Evolutionary conservation across 1,139 yeast species (phyloP).

Genomic region (Nakaseomyces glabratus): DNA sequence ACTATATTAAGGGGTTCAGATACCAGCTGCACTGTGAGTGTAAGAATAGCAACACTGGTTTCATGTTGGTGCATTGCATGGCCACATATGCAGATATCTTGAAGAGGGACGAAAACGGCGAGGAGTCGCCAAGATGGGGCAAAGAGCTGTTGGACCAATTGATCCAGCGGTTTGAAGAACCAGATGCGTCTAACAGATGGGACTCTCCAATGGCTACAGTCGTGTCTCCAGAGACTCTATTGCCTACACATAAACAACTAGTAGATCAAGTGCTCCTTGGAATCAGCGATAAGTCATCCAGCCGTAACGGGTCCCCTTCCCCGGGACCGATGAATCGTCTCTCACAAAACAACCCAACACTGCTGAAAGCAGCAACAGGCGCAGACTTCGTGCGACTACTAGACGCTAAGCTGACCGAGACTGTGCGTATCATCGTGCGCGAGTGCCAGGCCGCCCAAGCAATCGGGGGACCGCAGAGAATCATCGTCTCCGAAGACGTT

Average conservation of each 20-base stretch:
- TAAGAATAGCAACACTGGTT: slow-evolving; percentile 60
- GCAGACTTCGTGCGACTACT: slow-evolving; percentile 71
- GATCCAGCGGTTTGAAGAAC: slow-evolving; percentile 87
- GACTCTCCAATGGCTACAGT: slow-evolving; percentile 56
- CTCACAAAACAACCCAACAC: slow-evolving; percentile 68
- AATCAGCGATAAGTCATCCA: background rate
- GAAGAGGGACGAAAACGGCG: slow-evolving; percentile 46
- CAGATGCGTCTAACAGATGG: slow-evolving; percentile 81
- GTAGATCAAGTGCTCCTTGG: background rate
- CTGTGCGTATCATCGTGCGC: slow-evolving; percentile 22
- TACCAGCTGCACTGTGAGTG: slow-evolving; percentile 93
- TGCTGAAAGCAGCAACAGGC: slow-evolving; percentile 62
- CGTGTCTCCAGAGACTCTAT: slow-evolving; percentile 9
- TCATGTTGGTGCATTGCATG: slow-evolving; percentile 73
- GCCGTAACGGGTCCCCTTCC: too few relatives aligned
- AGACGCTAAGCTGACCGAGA: slow-evolving; percentile 50
- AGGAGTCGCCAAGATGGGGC: slow-evolving; percentile 49
- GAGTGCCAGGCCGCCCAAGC: slow-evolving; percentile 18
- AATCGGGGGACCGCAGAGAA: slow-evolving; percentile 21
- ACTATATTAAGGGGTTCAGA: slow-evolving; percentile 90
- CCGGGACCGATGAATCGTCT: slow-evolving; percentile 11
- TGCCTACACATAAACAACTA: too few relatives aligned
- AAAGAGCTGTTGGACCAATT: slow-evolving; percentile 57
- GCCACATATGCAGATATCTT: slow-evolving; percentile 54
- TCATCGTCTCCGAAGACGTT: slow-evolving; percentile 30